These are phyloP conservation scores for Pseudogymnoascus destructans DNA, from an alignment of 2,329 filamentous ascomycete species.

Conservation along the genomic window DNA sequence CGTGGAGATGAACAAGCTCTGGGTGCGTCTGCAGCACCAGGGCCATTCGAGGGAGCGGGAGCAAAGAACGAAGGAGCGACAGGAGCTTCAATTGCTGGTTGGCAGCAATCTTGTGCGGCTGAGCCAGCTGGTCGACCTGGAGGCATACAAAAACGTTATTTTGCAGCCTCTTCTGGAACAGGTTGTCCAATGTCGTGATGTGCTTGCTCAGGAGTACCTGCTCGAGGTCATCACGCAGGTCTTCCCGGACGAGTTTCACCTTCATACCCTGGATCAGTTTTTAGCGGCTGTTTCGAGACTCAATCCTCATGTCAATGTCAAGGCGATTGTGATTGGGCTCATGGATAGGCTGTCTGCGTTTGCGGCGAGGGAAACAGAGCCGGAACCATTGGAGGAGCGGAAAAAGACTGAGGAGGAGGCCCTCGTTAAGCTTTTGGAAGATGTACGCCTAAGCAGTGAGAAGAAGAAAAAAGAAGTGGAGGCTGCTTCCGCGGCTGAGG, in stretches of 20 bases:
- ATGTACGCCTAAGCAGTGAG: slow-evolving; percentile 56
- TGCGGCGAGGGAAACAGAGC: slow-evolving; percentile 74
- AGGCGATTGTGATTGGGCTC: slow-evolving; percentile 91
- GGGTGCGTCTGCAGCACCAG: slow-evolving; percentile 94
- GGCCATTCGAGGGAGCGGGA: slow-evolving; percentile 92
- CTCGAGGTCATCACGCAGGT: slow-evolving; percentile 98
- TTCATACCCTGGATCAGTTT: slow-evolving; percentile 92
- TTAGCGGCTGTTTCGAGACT: slow-evolving; percentile 83
- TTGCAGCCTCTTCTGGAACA: slow-evolving; percentile 83
- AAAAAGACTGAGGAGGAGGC: slow-evolving; percentile 76
- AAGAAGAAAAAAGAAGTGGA: slow-evolving; percentile 17
- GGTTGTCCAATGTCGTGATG: slow-evolving; percentile 94
- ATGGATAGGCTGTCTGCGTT: slow-evolving; percentile 96
- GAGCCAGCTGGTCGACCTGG: slow-evolving; percentile 89
- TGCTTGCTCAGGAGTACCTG: slow-evolving; percentile 92
- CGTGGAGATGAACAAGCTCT: slow-evolving; percentile 99
- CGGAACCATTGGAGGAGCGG: slow-evolving; percentile 55
- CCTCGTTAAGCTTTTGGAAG: slow-evolving; percentile 63
- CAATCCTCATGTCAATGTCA: slow-evolving; percentile 95
- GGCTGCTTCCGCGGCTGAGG: background rate
- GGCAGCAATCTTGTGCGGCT: slow-evolving; percentile 92
- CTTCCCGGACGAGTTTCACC: slow-evolving; percentile 95
- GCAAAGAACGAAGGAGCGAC: slow-evolving; percentile 82
- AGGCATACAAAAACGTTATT: slow-evolving; percentile 85
- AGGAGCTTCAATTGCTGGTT: slow-evolving; percentile 88